A percentile compares a stretch with the other conserved stretches of the same genome.
phyloP scores from a whole-genome alignment of 2,329 filamentous ascomycete species.

The Cladosporium phlei region DNA sequence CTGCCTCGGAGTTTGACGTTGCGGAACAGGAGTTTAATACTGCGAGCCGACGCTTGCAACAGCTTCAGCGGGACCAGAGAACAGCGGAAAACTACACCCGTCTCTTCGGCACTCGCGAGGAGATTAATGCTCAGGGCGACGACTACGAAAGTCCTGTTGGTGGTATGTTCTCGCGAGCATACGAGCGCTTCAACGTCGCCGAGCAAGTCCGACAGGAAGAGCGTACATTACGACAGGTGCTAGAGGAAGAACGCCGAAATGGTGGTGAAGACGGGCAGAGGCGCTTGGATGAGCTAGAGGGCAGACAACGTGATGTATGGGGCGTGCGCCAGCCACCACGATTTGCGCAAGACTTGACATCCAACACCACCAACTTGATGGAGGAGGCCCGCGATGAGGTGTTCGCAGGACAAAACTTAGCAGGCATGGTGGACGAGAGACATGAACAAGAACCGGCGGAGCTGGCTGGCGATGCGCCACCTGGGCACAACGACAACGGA shows the following conservation, averaged over 20 bases:
- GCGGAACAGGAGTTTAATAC: conserved; percentile 31
- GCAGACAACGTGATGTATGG: conserved; percentile 27
- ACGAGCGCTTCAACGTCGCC: conserved; percentile 39
- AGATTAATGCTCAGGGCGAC: conserved; percentile 41
- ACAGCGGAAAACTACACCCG: conserved; percentile 36
- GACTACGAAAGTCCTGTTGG: conserved; percentile 47
- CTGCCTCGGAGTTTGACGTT: conserved; percentile 29
- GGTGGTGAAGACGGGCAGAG: conserved; percentile 20
- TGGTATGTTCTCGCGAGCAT: conserved; percentile 44
- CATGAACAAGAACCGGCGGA: neutral
- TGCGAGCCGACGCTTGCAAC: conserved; percentile 28
- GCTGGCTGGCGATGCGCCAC: neutral
- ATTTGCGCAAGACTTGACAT: conserved; percentile 5
- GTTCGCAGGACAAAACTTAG: conserved; percentile 7
- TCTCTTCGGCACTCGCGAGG: conserved; percentile 45
- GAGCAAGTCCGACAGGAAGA: conserved; percentile 36
- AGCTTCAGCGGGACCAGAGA: conserved; percentile 32
- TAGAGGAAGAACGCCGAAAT: conserved; percentile 27
- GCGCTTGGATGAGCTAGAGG: conserved; percentile 22
- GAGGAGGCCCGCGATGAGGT: conserved; percentile 14
- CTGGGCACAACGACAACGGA: conserved; percentile 12
- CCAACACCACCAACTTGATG: conserved; percentile 13
- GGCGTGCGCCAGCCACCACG: conserved; percentile 24
- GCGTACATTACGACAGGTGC: conserved; percentile 28
- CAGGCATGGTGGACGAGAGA: conserved; percentile 1